Conservation (phyloP, 2,329 filamentous ascomycete species). For the Clonostachys chloroleuca region DNA sequence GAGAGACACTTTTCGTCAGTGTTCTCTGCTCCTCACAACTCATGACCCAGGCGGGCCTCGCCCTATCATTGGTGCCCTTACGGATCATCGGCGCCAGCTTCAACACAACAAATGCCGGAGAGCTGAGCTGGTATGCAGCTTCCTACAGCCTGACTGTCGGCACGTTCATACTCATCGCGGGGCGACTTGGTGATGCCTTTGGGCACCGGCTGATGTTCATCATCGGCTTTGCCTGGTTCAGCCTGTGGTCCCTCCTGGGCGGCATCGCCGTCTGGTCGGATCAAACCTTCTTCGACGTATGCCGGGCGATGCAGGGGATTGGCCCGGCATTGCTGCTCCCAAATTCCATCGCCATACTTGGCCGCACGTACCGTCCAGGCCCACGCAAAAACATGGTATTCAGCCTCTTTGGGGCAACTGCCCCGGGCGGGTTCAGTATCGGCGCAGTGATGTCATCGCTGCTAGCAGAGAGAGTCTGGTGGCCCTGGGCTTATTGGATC, state of each 20-base stretch:
- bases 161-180: conserved; percentile 5
- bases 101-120: no score
- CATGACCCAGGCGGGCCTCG: no score
- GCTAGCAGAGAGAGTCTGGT: conserved; percentile 52
- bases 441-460: conserved; percentile 66
- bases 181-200: conserved; percentile 54
- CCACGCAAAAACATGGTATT: conserved; percentile 68
- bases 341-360: conserved; percentile 65
- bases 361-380: conserved; percentile 64
- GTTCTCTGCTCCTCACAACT: no score
- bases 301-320: conserved; percentile 70
- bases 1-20: no score
- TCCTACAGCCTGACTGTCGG: background rate
- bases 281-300: conserved; percentile 67
- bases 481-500: conserved; percentile 70
- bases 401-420: conserved; percentile 52
- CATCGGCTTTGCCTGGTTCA: conserved; percentile 57
- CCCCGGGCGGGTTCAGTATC: conserved; percentile 52
- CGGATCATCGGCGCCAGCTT: no score
- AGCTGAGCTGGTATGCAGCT: no score
- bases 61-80: no score
- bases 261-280: conserved; percentile 70
- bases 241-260: conserved; percentile 63
- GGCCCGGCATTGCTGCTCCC: conserved; percentile 71
- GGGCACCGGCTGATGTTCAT: conserved; percentile 59